phyloP scores from a whole-genome alignment of 257 asterid genomes.

The Nicotiana paniculata region DNA sequence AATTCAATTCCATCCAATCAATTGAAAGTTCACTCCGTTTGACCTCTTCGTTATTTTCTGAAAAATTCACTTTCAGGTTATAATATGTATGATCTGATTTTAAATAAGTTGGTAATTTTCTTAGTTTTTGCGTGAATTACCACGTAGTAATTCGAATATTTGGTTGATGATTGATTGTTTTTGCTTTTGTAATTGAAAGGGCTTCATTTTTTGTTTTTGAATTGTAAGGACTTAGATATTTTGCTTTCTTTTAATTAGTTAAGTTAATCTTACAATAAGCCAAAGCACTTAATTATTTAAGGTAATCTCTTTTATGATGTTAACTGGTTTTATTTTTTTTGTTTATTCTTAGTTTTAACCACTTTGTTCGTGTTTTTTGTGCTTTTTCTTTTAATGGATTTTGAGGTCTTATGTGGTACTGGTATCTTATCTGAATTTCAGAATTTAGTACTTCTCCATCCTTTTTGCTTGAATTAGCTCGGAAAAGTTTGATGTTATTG shows the following conservation, averaged over 20 bases:
- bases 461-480: neutral
- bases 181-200: neutral
- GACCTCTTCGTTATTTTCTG: no score
- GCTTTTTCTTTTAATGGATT: neutral
- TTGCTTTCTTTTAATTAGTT: neutral
- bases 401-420: neutral
- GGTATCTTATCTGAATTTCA: neutral
- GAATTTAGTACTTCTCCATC: neutral
- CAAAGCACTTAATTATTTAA: neutral
- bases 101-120: neutral
- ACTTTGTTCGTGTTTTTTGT: neutral
- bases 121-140: neutral
- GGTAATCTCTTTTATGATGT: neutral
- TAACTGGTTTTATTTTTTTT: neutral
- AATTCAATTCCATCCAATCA: no score
- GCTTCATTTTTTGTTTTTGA: neutral
- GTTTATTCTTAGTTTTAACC: neutral
- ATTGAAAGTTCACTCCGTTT: no score
- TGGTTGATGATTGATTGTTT: neutral
- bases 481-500: neutral
- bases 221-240: neutral
- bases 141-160: neutral
- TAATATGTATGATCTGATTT: neutral
- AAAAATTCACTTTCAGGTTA: no score
- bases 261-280: neutral